phyloP scores from a whole-genome alignment of 129 eudicot genomes.

The Flaveria linearis region DNA sequence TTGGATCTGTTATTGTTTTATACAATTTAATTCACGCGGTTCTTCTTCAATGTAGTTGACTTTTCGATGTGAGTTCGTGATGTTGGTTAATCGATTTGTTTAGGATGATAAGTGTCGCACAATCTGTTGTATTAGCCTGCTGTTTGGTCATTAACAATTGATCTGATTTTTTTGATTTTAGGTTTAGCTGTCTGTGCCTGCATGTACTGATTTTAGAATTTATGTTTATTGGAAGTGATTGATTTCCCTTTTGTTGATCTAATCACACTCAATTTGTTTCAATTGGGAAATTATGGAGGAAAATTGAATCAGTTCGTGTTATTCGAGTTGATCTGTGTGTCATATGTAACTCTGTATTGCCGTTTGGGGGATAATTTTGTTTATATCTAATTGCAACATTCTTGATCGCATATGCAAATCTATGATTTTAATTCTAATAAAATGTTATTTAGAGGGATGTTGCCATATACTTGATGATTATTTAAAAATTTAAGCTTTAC shows the following conservation, averaged over 20 bases:
- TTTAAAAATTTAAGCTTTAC: neutral
- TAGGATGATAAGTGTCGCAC: neutral
- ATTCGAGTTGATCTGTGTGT: neutral
- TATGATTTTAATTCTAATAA: neutral
- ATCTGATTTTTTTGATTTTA: slow-evolving; percentile 17
- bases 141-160: too few relatives aligned
- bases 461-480: neutral
- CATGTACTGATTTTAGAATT: slow-evolving; percentile 19
- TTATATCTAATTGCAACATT: neutral
- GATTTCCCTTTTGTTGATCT: slow-evolving; percentile 11
- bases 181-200: slow-evolving; percentile 20
- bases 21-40: neutral
- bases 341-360: neutral
- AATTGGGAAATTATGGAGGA: neutral
- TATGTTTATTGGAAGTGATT: slow-evolving; percentile 13
- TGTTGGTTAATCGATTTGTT: slow-evolving; percentile 11
- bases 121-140: too few relatives aligned
- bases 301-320: neutral
- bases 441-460: neutral
- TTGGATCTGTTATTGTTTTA: neutral
- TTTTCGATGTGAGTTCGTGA: neutral
- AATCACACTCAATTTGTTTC: neutral
- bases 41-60: slow-evolving; percentile 40
- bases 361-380: neutral
- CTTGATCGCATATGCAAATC: neutral